Evolutionary conservation across 805 yeast genomes (phyloP), one percentile per base, ranked within the genome.

Genomic region (Yamadazyma phyllophila): DNA sequence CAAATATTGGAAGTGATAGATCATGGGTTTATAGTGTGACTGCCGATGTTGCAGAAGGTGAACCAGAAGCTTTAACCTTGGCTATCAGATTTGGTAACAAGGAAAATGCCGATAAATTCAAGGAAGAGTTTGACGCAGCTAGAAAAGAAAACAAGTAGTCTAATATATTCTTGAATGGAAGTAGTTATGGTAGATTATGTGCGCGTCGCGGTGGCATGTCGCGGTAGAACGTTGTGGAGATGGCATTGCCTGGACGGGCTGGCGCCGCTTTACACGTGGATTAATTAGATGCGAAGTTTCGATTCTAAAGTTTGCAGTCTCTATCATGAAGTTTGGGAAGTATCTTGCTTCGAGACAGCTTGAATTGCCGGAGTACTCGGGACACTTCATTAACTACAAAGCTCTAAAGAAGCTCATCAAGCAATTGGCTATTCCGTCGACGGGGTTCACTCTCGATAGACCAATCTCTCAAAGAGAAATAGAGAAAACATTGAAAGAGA

Each of bases 21-120:
- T 89, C 97, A 30, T 94, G 99, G 99, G 98, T 94, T 54, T 94
- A 94, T 74, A 81, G 82, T 43, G 96, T 90, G 50, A 83, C 96
- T 42, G 96, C 95, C 34, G 99, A 92, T 66, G 80, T 91, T 45
- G 84, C 96, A 44, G 99, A 94, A 67, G 98, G 97, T 56, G 90
- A 78, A 62, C 88, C 98, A 39, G 97, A 91, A 74, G 96, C 97
- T 39, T 89, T 83, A 71, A 92, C 97, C 44, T 81, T 94, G 69
- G 99, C 99, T 51, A 91, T 94, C 57, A 85, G 99, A 71, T 94
- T 94, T 62, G 94, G 92, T 55, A 81, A 76, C 72, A 86, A 87
- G 71, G 95, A 87, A 71, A 86, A 90, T 62, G 99, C 99, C 59
- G 96, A 92, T 60, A 81, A 86, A 63, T 94, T 94, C 79, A 94